Base-by-base conservation (phyloP, 2,329 filamentous ascomycete genomes). In the Trichocomaceae sp. region DNA sequence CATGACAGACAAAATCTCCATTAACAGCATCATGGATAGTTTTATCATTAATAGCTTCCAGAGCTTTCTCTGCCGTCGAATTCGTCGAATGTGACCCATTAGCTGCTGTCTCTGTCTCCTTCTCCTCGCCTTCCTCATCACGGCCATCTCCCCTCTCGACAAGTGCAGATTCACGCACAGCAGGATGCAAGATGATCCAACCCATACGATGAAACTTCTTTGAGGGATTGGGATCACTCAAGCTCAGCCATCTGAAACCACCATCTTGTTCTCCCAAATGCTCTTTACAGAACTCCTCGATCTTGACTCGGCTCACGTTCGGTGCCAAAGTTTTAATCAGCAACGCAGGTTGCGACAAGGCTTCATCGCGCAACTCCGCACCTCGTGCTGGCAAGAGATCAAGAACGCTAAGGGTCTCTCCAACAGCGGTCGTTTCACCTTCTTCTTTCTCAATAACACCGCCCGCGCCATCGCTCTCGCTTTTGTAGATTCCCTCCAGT, bases 321-420 rank as follows among this genome's bases (percentile, higher is more conserved):
- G 93, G 93, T 4, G 93, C 92, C 65, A 99, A 90, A 0, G 93
- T 99, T 77, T 99, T 99, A 78, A 99, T 96, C 47, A 99, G 82
- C 17, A 99, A 79, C 0, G 95, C 96, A 13, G 93, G 93, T 69
- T 95, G 90, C 61, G 86, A 85, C 31, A 93, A 81, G 48, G 87
- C 88, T 62, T 96, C 91, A 66, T 99, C 93, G 37, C 90, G 85
- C 50, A 97, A 81, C 60, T 97, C 92, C 48, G 88, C 89, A 26
- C 88, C 89, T 60, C 83, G 84, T 41, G 85, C 85, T 33, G 93
- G 90, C 13, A 97, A 82, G 48, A 97, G 77, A 69, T 97, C 93
- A 47, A 92, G 87, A 39, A 97, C 91, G 50, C 92, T 90, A 23
- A 97, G 79, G 3, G 96, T 90, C 71, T 97, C 93, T 59, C 93